Conservation (phyloP, 345 rosid genomes). For the Lumnitzera littorea region DNA sequence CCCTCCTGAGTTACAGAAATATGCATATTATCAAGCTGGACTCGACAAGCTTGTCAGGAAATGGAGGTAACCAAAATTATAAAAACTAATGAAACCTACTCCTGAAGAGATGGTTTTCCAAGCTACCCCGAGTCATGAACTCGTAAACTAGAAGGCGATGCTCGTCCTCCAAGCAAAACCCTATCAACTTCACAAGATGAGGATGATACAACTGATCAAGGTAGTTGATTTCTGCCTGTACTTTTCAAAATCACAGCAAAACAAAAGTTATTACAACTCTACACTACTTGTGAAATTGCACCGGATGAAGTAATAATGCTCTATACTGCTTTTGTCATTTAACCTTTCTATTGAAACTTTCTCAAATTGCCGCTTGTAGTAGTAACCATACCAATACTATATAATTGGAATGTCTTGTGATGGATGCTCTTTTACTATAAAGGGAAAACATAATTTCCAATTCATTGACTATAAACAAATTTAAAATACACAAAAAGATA, state of each 20-base stretch:
- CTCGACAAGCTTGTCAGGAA: not conserved
- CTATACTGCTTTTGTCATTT: too few species aligned
- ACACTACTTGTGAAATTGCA: not conserved
- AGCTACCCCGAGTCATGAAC: conserved; percentile 70
- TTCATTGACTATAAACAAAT: too few species aligned
- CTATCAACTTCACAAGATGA: conserved; percentile 70
- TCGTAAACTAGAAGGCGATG: conserved; percentile 67
- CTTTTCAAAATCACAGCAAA: conserved; percentile 9
- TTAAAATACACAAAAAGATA: not conserved
- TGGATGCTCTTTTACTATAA: too few species aligned
- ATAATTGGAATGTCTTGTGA: too few species aligned
- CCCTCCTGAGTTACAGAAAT: conserved; percentile 45
- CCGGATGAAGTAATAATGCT: too few species aligned
- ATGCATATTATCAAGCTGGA: too few species aligned
- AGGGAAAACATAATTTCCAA: too few species aligned
- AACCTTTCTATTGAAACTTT: too few species aligned
- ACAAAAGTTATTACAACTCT: not conserved
- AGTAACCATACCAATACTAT: too few species aligned
- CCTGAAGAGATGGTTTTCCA: conserved; percentile 73
- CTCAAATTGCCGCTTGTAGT: not conserved
- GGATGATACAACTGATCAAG: conserved; percentile 60
- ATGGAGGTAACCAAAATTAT: not conserved
- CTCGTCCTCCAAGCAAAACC: conserved; percentile 72
- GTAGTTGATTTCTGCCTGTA: conserved; percentile 68
- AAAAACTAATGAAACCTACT: conserved; percentile 31